Percentiles rank a stretch among this genome's conserved stretches.
phyloP scores from a whole-genome alignment of 208 protist species.

The Leishmania lainsoni region DNA sequence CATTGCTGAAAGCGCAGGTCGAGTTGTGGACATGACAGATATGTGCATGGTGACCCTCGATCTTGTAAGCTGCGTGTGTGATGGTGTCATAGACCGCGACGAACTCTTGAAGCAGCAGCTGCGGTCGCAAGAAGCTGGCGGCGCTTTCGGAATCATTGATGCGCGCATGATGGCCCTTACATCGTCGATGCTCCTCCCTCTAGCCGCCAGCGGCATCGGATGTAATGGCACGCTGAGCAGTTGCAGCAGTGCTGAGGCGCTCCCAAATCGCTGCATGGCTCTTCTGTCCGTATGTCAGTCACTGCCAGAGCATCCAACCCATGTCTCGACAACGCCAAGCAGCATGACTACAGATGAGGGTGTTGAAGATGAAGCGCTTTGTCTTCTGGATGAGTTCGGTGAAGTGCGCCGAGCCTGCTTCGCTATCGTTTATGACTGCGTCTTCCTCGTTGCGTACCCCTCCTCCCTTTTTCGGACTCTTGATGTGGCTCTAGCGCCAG shows the following conservation, averaged over 20 bases:
- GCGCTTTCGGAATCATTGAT: slow-evolving; percentile 1
- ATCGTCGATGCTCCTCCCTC: slow-evolving; percentile 11
- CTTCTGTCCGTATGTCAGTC: slow-evolving; percentile 24
- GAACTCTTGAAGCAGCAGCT: slow-evolving; percentile 16
- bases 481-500: background rate
- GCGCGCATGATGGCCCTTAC: slow-evolving; percentile 17
- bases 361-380: slow-evolving; percentile 1
- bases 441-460: slow-evolving; percentile 25
- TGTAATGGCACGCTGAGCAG: background rate
- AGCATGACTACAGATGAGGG: background rate
- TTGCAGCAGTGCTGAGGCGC: slow-evolving; percentile 1
- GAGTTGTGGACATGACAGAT: slow-evolving; percentile 39
- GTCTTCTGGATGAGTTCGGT: slow-evolving; percentile 11
- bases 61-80: slow-evolving; percentile 55
- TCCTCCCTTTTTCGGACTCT: slow-evolving; percentile 21
- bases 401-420: slow-evolving; percentile 52
- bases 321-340: background rate
- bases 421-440: slow-evolving; percentile 43
- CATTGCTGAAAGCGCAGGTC: background rate
- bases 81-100: slow-evolving; percentile 41
- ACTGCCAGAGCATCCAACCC: slow-evolving; percentile 15
- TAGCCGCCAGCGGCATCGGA: background rate
- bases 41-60: slow-evolving; percentile 52
- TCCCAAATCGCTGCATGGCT: slow-evolving; percentile 26
- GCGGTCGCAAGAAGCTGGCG: slow-evolving; percentile 2